A percentile compares a stretch with the other conserved stretches of the same genome.
These are phyloP conservation scores for Olyra latifolia DNA, from an alignment of 176 grass and related monocot species.

Conservation along the genomic window DNA sequence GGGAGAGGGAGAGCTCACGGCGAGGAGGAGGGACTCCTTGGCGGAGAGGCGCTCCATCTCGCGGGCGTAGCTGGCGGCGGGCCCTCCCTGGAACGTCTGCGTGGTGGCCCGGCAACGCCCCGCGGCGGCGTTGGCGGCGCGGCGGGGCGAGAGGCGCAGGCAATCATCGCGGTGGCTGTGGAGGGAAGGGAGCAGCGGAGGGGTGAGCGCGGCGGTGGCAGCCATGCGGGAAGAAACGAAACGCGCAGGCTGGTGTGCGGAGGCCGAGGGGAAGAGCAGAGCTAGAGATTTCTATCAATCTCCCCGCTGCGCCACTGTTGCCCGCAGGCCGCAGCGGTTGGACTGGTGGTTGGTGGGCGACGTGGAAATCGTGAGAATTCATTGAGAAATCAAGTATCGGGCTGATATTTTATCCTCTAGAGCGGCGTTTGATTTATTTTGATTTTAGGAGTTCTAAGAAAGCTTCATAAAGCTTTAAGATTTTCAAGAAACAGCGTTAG, in stretches of 20 bases:
- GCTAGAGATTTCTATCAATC: slow-evolving; percentile 4
- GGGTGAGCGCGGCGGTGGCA: slow-evolving; percentile 29
- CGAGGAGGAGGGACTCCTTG: slow-evolving; percentile 95
- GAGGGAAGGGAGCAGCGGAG: slow-evolving; percentile 12
- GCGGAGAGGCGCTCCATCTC: slow-evolving; percentile 97
- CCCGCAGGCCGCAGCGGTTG: not conserved
- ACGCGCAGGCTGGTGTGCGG: not conserved
- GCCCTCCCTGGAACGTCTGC: slow-evolving; percentile 68
- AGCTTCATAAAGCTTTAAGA: too few relatives aligned
- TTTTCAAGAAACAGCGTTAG: too few relatives aligned
- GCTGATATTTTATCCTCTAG: not conserved
- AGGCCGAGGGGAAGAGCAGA: not conserved
- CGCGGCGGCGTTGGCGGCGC: slow-evolving; percentile 21
- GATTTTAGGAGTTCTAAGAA: too few relatives aligned
- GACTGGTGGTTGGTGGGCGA: not conserved
- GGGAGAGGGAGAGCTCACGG: slow-evolving; percentile 40
- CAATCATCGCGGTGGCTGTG: not conserved
- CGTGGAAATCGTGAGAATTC: slow-evolving; percentile 9
- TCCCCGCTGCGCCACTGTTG: not conserved
- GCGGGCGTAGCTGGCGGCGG: slow-evolving; percentile 82
- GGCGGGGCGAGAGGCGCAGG: slow-evolving; percentile 18
- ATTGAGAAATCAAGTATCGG: not conserved
- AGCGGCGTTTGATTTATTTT: too few relatives aligned
- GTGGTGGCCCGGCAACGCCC: slow-evolving; percentile 56
- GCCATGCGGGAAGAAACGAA: slow-evolving; percentile 32